Evolutionary conservation across 495 filamentous ascomycete genomes (phyloP).

Genomic region (Neurospora sp.): DNA sequence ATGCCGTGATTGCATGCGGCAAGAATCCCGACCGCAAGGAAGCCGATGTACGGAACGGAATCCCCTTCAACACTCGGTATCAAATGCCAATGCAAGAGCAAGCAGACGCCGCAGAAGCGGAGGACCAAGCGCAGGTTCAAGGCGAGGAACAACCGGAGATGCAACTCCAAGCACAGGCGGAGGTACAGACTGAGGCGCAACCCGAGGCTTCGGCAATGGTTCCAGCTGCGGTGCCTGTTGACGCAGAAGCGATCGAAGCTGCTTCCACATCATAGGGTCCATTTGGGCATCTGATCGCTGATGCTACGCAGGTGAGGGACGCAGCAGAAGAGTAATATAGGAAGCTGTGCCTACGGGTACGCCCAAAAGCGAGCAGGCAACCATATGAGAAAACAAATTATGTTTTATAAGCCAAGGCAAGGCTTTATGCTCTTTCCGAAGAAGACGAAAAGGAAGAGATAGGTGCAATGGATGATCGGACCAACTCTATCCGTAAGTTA

Average conservation of each 20-base stretch:
- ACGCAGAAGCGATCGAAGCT: neutral
- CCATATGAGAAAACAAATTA: neutral
- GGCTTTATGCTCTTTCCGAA: neutral
- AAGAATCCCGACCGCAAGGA: slow-evolving; percentile 38
- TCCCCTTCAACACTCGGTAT: slow-evolving; percentile 22
- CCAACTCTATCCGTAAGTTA: neutral
- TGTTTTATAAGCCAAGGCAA: neutral
- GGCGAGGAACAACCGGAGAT: neutral
- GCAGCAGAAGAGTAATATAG: neutral
- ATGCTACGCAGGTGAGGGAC: slow-evolving; percentile 1
- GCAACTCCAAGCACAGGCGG: neutral
- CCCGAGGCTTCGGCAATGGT: neutral
- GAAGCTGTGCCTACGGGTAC: neutral
- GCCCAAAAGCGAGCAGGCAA: neutral
- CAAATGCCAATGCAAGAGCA: neutral
- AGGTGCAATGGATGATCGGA: neutral
- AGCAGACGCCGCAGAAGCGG: neutral
- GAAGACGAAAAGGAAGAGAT: neutral
- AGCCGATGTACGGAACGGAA: slow-evolving; percentile 25
- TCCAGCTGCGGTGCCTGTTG: neutral
- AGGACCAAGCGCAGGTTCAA: neutral
- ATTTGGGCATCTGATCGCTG: neutral
- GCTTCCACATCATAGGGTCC: neutral
- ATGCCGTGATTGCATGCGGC: slow-evolving; percentile 25
- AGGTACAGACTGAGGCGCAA: neutral